Base-by-base conservation (phyloP, 768 basidiomycete species). In the Lactarius pseudohatsudake region DNA sequence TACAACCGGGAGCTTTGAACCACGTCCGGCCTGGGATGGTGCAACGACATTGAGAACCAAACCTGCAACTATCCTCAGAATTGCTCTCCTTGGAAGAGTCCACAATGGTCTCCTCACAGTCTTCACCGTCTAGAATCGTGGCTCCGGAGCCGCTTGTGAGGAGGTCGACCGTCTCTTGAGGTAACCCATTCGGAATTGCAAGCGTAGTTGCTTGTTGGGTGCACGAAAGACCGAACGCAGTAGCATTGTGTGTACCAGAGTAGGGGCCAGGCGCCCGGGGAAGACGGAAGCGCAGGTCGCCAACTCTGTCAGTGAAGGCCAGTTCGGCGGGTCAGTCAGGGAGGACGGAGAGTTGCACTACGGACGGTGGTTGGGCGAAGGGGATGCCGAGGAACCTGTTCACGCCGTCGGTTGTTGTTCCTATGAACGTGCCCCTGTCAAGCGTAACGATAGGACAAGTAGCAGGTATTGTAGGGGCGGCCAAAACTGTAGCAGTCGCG, bases 301-400 rank as follows among this genome's bases (percentile, higher is more conserved):
- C 73, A 4, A 75, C 68, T 18, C 78, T 80, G 40, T 34, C 10
- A 43, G 11, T 11, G 43, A 45, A 10, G 9, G 20, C 20, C 18
- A 9, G 22, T 26, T 16, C 13, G 15, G n/a, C 38, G 38, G 43
- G 38, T 53, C 30, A 22, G 36, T 28, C 13, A 41, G 15, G 28
- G 28, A 54, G 16, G 9, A 32, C 26, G 34, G 59, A n/a, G 15
- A 40, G 38, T 26, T 5, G 34, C n/a, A 16, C 30, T 22, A 38
- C 77, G 10, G 69, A 81, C 79, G 77, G 78, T 40, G 79, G 76
- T 32, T 75, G 70, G 5, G 79, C 78, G 43, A 77, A 82, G 0
- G 77, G 81, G 7, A 82, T 78, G 10, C 80, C 81, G 1, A 81
- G 72, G 64, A 78, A 82, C 30, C 69, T 65, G 9, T 69, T 67